Conservation (phyloP, 805 yeast genomes). For the Teunomyces cretensis region DNA sequence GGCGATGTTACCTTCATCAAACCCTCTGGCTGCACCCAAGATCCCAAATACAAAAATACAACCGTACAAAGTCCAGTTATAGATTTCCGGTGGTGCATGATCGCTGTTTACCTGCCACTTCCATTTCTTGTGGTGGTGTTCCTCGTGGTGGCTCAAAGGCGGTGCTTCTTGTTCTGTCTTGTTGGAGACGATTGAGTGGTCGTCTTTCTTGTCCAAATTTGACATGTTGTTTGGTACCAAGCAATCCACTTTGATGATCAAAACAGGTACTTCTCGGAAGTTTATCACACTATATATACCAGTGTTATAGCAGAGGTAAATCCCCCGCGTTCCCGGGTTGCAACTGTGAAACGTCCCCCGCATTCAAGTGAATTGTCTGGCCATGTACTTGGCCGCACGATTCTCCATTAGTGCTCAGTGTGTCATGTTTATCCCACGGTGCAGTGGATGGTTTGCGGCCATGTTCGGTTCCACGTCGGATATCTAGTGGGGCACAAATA, state of each 20-base stretch:
- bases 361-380: too few species aligned
- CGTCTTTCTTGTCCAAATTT: constrained; percentile 3
- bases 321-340: too few species aligned
- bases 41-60: constrained; percentile 21
- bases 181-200: constrained; percentile 2
- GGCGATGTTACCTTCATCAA: constrained; percentile 23
- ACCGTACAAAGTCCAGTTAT: constrained; percentile 20
- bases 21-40: constrained; percentile 24
- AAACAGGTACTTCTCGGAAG: neutral
- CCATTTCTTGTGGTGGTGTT: constrained; percentile 10
- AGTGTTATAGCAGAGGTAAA: too few species aligned
- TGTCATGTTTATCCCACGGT: too few species aligned
- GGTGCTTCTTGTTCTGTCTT: neutral
- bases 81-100: constrained; percentile 20
- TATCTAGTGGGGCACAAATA: too few species aligned
- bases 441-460: too few species aligned
- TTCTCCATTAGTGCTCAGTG: too few species aligned
- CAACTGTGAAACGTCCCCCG: too few species aligned
- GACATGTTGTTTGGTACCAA: neutral
- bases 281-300: neutral
- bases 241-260: too few species aligned
- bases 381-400: too few species aligned
- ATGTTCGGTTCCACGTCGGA: too few species aligned
- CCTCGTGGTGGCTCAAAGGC: neutral
- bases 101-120: constrained; percentile 16